Evolutionary conservation across 352 stramenopile species (phyloP).

Genomic region (Globisporangium uncinulatum): DNA sequence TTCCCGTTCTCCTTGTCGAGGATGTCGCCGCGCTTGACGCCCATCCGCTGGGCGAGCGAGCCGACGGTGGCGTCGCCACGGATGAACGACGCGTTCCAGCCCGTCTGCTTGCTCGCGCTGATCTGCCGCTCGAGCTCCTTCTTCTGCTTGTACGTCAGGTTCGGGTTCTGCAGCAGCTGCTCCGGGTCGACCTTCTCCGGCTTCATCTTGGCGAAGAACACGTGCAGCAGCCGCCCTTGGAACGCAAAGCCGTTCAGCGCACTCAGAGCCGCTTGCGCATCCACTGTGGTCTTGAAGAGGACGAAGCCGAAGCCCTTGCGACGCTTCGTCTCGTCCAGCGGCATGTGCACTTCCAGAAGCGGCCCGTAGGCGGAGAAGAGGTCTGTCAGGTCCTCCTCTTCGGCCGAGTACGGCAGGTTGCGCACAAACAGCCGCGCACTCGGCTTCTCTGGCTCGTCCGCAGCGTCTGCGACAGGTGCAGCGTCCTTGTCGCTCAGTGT

Average conservation of each 20-base stretch:
- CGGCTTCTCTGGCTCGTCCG: slow-evolving; percentile 31
- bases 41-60: slow-evolving; percentile 80
- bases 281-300: slow-evolving; percentile 89
- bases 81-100: slow-evolving; percentile 95
- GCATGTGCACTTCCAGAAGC: slow-evolving; percentile 94
- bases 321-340: slow-evolving; percentile 92
- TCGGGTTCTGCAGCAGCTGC: slow-evolving; percentile 50
- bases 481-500: slow-evolving; percentile 8
- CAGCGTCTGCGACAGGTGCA: slow-evolving; percentile 15
- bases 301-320: slow-evolving; percentile 98
- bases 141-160: slow-evolving; percentile 85
- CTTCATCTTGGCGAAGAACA: slow-evolving; percentile 86
- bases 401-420: slow-evolving; percentile 96
- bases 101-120: slow-evolving; percentile 67
- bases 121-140: slow-evolving; percentile 90
- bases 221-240: slow-evolving; percentile 94
- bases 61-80: slow-evolving; percentile 67
- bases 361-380: slow-evolving; percentile 87
- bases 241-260: slow-evolving; percentile 93
- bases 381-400: slow-evolving; percentile 94
- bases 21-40: slow-evolving; percentile 93
- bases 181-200: slow-evolving; percentile 56
- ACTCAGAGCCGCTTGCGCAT: slow-evolving; percentile 86
- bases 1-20: slow-evolving; percentile 94
- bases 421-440: slow-evolving; percentile 94